Conservation (phyloP, 805 yeast genomes). For the Candida qinlingensis region DNA sequence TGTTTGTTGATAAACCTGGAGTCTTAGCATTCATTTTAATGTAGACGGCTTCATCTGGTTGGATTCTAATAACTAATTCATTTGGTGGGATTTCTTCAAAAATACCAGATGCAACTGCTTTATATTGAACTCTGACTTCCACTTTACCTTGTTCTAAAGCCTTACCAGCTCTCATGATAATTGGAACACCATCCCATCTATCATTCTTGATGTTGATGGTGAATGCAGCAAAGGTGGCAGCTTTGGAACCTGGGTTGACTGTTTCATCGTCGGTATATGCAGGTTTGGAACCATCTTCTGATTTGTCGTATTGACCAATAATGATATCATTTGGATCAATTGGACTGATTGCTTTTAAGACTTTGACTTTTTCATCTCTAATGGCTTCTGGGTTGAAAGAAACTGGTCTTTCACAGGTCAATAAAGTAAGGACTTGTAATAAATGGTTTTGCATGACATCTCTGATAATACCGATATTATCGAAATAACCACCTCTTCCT, state of each 20-base stretch:
- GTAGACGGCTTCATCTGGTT: conserved; percentile 92
- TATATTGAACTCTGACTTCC: conserved; percentile 90
- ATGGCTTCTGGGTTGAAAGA: conserved; percentile 89
- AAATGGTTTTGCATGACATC: conserved; percentile 98
- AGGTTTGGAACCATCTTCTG: conserved; percentile 86
- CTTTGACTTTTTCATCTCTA: conserved; percentile 94
- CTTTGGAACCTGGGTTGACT: conserved; percentile 73
- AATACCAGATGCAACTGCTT: conserved; percentile 77
- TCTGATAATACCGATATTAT: conserved; percentile 88
- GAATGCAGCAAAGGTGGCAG: conserved; percentile 90
- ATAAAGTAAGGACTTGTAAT: conserved; percentile 82
- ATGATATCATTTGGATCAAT: conserved; percentile 62
- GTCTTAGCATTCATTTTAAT: conserved; percentile 89
- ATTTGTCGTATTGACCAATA: conserved; percentile 82
- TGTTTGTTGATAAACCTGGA: conserved; percentile 83
- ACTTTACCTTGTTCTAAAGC: conserved; percentile 94
- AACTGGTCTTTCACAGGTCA: conserved; percentile 94
- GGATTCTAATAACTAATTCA: conserved; percentile 90
- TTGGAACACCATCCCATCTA: conserved; percentile 98
- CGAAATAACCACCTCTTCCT: conserved; percentile 98
- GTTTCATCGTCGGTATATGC: conserved; percentile 90
- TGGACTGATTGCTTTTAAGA: conserved; percentile 73
- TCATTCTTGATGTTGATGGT: conserved; percentile 78
- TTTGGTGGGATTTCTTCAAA: conserved; percentile 79
- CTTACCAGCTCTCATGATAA: conserved; percentile 94